Conservation (phyloP, 2,329 filamentous ascomycete genomes). For the Lachnellula occidentalis region DNA sequence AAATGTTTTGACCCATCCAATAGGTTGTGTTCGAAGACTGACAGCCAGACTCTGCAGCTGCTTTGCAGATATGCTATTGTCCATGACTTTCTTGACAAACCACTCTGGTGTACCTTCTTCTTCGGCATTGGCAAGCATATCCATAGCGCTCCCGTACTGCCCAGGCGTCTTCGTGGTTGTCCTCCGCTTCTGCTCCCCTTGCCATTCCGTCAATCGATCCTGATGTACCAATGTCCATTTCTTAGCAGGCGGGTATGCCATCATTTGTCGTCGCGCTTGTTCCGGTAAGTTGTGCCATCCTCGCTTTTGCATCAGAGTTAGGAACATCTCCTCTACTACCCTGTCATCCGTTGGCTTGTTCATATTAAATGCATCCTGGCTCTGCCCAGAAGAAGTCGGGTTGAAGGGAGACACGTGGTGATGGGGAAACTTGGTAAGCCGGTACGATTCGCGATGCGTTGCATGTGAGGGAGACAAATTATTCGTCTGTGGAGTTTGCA, state of each 20-base stretch:
- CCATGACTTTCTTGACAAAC: constrained; percentile 96
- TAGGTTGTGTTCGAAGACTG: constrained; percentile 90
- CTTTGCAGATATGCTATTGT: constrained; percentile 87
- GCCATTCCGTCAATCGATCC: constrained; percentile 86
- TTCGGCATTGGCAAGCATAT: constrained; percentile 73
- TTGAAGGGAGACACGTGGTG: constrained; percentile 19
- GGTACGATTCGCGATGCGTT: constrained; percentile 45
- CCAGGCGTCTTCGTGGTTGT: constrained; percentile 66
- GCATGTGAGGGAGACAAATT: constrained; percentile 33
- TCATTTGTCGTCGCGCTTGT: constrained; percentile 90
- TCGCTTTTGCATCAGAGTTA: constrained; percentile 92
- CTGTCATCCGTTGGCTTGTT: constrained; percentile 73
- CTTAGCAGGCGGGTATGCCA: constrained; percentile 87
- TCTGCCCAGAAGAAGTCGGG: constrained; percentile 12
- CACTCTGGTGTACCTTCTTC: constrained; percentile 96
- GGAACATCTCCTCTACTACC: constrained; percentile 84
- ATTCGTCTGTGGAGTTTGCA: constrained; percentile 52
- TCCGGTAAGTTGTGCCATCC: constrained; percentile 97
- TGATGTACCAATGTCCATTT: constrained; percentile 98
- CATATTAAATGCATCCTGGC: constrained; percentile 47
- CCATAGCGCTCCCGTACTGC: constrained; percentile 61
- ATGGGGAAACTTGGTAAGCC: constrained; percentile 48
- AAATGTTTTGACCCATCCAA: constrained; percentile 94
- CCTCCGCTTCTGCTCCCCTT: constrained; percentile 87
- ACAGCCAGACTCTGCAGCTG: constrained; percentile 90